Evolutionary conservation across 306 rosid species (phyloP).

Genomic region (Citrullus amarus): DNA sequence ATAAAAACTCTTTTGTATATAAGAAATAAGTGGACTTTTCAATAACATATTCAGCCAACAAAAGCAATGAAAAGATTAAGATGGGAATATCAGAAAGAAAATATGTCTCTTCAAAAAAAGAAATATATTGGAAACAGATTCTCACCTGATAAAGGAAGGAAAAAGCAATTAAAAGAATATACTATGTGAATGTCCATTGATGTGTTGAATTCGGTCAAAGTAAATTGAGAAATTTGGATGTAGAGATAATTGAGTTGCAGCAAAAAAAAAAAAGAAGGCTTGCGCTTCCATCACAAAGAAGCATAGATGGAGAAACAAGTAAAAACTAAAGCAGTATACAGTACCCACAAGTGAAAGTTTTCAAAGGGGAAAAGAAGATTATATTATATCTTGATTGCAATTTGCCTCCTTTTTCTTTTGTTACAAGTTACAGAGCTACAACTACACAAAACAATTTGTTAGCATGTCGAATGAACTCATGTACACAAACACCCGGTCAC

Average conservation of each 20-base stretch:
- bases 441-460: constrained; percentile 10
- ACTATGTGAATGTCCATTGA: neutral
- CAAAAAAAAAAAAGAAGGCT: no score
- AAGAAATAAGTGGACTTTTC: neutral
- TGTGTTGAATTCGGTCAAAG: neutral
- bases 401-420: neutral
- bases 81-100: neutral
- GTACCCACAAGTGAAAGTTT: neutral
- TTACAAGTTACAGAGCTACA: constrained; percentile 9
- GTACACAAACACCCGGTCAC: neutral
- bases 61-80: neutral
- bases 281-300: neutral
- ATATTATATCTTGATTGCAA: neutral
- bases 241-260: no score
- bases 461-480: constrained; percentile 1
- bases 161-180: neutral
- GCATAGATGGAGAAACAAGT: neutral
- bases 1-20: neutral
- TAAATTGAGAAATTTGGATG: no score
- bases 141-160: neutral
- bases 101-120: neutral
- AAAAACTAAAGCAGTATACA: neutral
- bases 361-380: neutral
- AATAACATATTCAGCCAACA: neutral
- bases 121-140: neutral